Base-by-base conservation (phyloP, 2,329 filamentous ascomycete genomes). In the Geosmithia morbida region DNA sequence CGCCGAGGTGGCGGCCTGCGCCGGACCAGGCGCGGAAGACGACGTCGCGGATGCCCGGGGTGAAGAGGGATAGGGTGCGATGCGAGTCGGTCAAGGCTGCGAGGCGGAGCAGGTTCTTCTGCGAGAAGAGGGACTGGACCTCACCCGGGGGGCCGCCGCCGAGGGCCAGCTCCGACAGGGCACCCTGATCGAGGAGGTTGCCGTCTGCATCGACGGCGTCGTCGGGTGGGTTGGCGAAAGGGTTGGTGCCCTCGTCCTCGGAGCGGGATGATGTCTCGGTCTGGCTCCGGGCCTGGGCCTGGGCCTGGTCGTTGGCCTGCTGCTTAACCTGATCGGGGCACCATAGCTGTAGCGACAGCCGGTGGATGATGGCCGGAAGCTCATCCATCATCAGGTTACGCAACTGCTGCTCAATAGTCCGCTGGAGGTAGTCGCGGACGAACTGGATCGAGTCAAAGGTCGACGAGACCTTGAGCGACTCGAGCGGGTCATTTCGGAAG, bases 381-480 rank as follows among this genome's bases (percentile, higher is more conserved):
- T 98, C 92, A 53, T 98, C 90, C 88, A 97, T 97, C 72, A 98
- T 94, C 53, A 98, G 62, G 48, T 89, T 87, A 29, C 92, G 82
- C 51, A 98, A 68, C 64, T 97, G 92, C 46, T 79, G 85, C 66
- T 98, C 92, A 56, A 98, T 98, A 51, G 90, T 94, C 61, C 87
- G 85, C 61, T 98, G 92, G 48, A 98, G 70, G 63, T 97, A 97
- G 64, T 98, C 89, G 55, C 92, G 84, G 52, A 98, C 92, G 60
- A 98, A 98, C 43, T 92, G 90, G 58, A 98, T 98, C 13, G 90
- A 95, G 68, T 98, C 92, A 65, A 98, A 98, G 43, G 92, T 98
- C 55, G 90, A 97, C 1, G 90, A 97, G 54, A 98, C 92, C 69
- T 96, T 97, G 58, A 98, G 80, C 4, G 90, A 96, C 62, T 98